Conservation (phyloP, 2,329 filamentous ascomycete species). For the Pseudogymnoascus sp. region DNA sequence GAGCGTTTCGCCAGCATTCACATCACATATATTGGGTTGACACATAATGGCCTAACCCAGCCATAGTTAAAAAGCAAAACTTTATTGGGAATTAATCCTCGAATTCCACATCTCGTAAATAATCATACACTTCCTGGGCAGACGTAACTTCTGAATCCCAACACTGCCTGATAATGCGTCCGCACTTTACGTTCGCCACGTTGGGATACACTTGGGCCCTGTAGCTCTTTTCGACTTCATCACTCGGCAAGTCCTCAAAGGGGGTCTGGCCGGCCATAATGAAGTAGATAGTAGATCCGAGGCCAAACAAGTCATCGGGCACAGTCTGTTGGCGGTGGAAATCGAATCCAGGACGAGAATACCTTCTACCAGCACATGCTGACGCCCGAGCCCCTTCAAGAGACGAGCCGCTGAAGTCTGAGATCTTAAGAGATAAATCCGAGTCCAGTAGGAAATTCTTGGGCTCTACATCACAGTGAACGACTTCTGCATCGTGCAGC, state of each 20-base stretch:
- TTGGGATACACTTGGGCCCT: constrained; percentile 24
- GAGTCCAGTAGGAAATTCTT: constrained; percentile 33
- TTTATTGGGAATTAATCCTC: background rate
- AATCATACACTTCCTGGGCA: constrained; percentile 3
- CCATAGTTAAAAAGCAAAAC: background rate
- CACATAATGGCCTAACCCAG: background rate
- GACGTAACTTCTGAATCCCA: constrained; percentile 20
- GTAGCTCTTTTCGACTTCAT: constrained; percentile 25
- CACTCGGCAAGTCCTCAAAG: constrained; percentile 24
- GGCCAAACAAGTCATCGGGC: constrained; percentile 28
- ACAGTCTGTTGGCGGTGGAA: constrained; percentile 22
- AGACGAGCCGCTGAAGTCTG: constrained; percentile 31
- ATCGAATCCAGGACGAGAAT: constrained; percentile 20
- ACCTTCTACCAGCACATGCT: constrained; percentile 20
- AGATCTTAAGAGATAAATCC: constrained; percentile 29
- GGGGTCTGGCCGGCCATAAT: constrained; percentile 28
- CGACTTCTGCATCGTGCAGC: constrained; percentile 30
- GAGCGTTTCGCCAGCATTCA: background rate
- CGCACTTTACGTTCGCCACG: constrained; percentile 21
- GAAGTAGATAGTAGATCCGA: constrained; percentile 30
- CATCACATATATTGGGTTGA: background rate
- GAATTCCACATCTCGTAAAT: background rate
- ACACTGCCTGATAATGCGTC: constrained; percentile 24
- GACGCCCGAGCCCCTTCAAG: constrained; percentile 20
- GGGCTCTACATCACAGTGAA: constrained; percentile 34